Base-by-base conservation (phyloP, 1,284 basidiomycete species). In the Cryptococcus depauperatus region DNA sequence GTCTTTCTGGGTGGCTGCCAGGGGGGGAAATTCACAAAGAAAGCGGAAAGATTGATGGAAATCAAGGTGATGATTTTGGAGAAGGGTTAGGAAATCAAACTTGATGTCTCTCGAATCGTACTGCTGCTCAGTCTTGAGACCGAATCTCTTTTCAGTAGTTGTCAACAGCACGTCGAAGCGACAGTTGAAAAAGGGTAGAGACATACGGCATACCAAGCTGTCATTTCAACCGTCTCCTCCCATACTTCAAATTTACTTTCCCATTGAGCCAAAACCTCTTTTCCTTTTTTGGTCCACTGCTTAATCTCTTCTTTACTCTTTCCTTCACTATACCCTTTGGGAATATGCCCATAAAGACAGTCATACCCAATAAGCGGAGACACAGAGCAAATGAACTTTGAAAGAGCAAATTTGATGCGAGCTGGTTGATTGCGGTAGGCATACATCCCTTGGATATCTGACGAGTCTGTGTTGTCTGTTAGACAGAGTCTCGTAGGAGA, bases 361-460 rank as follows among this genome's bases (percentile, higher is more conserved):
- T 75, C 90, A 10, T 82, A 83, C 1, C 89, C 88, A 41, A 93
- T 82, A 37, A 95, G 71, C 2, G 87, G 88, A 0, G 84, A 76
- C 22, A 92, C 77, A 0, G 86, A 75, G 43, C 77, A 75, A 10
- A 87, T 77, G 4, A 93, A 75, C 13, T 85, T 79, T 40, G 81
- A 79, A 10, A 91, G 74, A 2, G 88, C 87, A 58, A 80, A 93
- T 10, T 86, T 59, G 44, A 73, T 66, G 48, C 71, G 69, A 22
- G 66, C 67, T 25, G 76, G 74, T 56, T 73, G 72, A 40, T 65
- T 58, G 42, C 69, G 61, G 74, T 91, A 97, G 3, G 84, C 77
- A 63, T 97, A 98, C 34, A 91, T 76, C 0, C 91, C 91, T 44
- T 77, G 76, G 25, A 81, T 79, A 62, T 98, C 93, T 1, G 82